Percentiles rank a stretch among this genome's conserved stretches.
These are phyloP conservation scores for Diutina neorugosa DNA, from an alignment of 1,139 yeast genomes.

Conservation along the genomic window DNA sequence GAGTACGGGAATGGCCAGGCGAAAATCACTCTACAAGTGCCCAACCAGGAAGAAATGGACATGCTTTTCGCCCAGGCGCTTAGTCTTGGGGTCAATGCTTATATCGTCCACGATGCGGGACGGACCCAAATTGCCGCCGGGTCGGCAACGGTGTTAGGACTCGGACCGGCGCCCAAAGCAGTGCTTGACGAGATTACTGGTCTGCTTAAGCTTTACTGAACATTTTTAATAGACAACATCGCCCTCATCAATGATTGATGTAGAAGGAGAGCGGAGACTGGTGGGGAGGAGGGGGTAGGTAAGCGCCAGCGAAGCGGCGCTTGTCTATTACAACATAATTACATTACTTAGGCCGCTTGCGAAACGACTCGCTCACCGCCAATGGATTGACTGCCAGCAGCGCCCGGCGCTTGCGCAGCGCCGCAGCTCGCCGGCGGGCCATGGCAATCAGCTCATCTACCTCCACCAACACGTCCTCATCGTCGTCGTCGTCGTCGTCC, in stretches of 20 bases:
- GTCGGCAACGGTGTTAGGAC: conserved; percentile 84
- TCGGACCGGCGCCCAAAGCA: conserved; percentile 94
- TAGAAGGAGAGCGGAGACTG: background rate
- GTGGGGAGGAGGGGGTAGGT: background rate
- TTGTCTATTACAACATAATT: background rate
- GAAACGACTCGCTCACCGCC: conserved; percentile 12
- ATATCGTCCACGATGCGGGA: conserved; percentile 90
- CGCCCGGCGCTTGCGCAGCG: conserved; percentile 24
- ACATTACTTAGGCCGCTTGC: background rate
- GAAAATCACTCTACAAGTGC: conserved; percentile 80
- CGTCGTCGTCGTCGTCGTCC: conserved; percentile 22
- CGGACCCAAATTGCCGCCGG: conserved; percentile 94
- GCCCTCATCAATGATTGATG: background rate
- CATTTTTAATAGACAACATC: no score
- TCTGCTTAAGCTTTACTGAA: conserved; percentile 57
- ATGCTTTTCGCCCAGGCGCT: conserved; percentile 70
- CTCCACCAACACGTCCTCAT: conserved; percentile 27
- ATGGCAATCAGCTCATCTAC: conserved; percentile 20
- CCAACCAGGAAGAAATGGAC: conserved; percentile 65
- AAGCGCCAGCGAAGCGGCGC: conserved; percentile 8
- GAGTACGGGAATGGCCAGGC: conserved; percentile 73
- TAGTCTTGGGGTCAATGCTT: conserved; percentile 65
- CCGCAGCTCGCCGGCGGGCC: conserved; percentile 14
- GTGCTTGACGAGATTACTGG: conserved; percentile 75
- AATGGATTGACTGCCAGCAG: conserved; percentile 35